These are phyloP conservation scores for Marvania coccoides DNA, from an alignment of 139 green algal genomes.

Conservation along the genomic window DNA sequence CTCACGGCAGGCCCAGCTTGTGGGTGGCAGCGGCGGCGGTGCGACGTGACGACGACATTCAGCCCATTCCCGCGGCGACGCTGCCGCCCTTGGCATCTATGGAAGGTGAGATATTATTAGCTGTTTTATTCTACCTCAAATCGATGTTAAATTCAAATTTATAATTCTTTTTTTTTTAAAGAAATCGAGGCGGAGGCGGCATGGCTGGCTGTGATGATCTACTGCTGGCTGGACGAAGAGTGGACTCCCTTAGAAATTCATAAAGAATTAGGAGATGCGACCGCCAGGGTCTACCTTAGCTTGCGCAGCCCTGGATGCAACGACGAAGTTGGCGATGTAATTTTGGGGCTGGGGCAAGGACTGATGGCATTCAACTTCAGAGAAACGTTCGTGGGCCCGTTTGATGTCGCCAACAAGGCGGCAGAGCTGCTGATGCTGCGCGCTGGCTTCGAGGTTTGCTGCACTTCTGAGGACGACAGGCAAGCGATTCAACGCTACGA, in stretches of 20 bases:
- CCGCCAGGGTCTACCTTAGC: background rate
- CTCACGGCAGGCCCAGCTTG: no score
- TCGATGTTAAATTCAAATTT: no score
- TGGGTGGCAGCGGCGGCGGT: no score
- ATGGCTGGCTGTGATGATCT: slow-evolving; percentile 8
- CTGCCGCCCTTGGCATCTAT: background rate
- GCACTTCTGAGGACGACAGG: slow-evolving; percentile 19
- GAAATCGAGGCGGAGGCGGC: background rate
- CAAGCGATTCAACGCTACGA: slow-evolving; percentile 17
- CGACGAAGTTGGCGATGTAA: slow-evolving; percentile 5
- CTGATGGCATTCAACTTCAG: slow-evolving; percentile 23
- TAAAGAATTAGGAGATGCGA: slow-evolving; percentile 17
- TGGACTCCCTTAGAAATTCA: slow-evolving; percentile 36
- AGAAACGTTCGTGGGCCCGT: slow-evolving; percentile 25
- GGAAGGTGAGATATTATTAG: no score
- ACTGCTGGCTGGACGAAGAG: slow-evolving; percentile 44
- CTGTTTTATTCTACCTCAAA: no score
- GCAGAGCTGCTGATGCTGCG: slow-evolving; percentile 47
- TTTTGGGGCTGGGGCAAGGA: slow-evolving; percentile 22
- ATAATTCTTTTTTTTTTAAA: no score
- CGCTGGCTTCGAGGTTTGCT: slow-evolving; percentile 35
- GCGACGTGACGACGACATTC: background rate
- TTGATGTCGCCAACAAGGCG: slow-evolving; percentile 41
- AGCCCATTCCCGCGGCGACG: background rate
- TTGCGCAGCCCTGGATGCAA: background rate